These are phyloP conservation scores for Endothia cerciana DNA, from an alignment of 2,329 filamentous ascomycete species.

Conservation along the genomic window DNA sequence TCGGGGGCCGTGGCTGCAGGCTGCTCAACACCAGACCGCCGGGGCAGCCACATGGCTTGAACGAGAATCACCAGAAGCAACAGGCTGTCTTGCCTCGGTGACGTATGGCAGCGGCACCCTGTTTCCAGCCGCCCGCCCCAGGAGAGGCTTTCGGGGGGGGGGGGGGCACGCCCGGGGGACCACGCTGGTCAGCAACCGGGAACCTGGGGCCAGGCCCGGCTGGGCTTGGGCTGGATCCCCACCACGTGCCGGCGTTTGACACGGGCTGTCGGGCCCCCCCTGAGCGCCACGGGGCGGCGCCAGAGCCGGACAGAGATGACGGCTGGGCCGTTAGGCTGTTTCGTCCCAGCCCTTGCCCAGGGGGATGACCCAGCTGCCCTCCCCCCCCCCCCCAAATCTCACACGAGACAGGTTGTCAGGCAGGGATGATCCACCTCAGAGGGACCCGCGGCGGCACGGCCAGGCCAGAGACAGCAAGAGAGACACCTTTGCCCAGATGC, in stretches of 20 bases:
- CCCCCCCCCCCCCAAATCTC: too few species aligned
- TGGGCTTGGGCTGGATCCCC: background rate
- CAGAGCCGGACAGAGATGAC: background rate
- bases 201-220: background rate
- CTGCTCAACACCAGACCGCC: too few species aligned
- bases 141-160: background rate
- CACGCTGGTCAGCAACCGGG: background rate
- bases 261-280: background rate
- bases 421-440: constrained; percentile 1
- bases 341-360: background rate
- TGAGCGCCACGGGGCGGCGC: background rate
- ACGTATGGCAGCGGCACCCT: too few species aligned
- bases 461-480: background rate
- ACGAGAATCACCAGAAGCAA: too few species aligned
- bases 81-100: too few species aligned
- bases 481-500: background rate
- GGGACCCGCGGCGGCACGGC: background rate
- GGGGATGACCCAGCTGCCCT: background rate
- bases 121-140: background rate
- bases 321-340: too few species aligned
- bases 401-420: background rate
- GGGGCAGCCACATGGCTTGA: too few species aligned
- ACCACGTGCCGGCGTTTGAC: constrained; percentile 3
- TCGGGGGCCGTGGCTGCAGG: too few species aligned
- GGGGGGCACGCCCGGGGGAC: background rate